Base-by-base conservation (phyloP, 129 eudicot genomes). In the Pseudognaphalium luteoalbum region DNA sequence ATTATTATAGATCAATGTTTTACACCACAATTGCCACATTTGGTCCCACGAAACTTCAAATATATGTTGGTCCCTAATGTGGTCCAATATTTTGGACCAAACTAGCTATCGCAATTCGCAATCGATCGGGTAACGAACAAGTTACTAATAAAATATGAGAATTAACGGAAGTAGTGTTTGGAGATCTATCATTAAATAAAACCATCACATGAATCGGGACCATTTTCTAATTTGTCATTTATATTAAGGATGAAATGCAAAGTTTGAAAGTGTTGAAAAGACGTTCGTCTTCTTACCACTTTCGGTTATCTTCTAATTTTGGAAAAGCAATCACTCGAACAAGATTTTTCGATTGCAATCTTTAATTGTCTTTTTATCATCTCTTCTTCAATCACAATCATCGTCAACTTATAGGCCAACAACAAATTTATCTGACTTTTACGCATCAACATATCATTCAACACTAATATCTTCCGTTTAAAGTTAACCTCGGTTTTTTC, bases 41-140 rank as follows among this genome's bases (percentile, higher is more conserved):
- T 14, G 63, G 51, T 64, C 72, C 79, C 72, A 29, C 51, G 10
- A 42, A 42, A 42, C 51, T 42, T 42, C 51, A 42, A 16, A 42
- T 42, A 0, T 4, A 42, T 42, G 51, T 42, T 44, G 52, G 17
- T 44, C 52, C 52, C 17, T 58, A 44, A 61, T 39, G 63, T 61
- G 61, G 60, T 29, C 73, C 54, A 66, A 66, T 51, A 66, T 52
- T 14, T 75, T 52, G 16, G 56, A 22, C 56, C 80, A 52, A 47
- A 63, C 50, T 44, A 44, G 17, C 17, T 75, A 19, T 47, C 33
- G 20, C 51, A 51, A n/a, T n/a, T 47, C 33, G 20, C 51, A 7
- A 7, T 30, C 17, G 5, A 19, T 63, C 54, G 1, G 34, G 42
- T 74, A 54, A 44, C 28, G 61, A 25, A 41, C 60, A 44, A 44